Evolutionary conservation across 345 rosid genomes (phyloP), one percentile per base, ranked within the genome.

Genomic region (Eucalyptus sp.): DNA sequence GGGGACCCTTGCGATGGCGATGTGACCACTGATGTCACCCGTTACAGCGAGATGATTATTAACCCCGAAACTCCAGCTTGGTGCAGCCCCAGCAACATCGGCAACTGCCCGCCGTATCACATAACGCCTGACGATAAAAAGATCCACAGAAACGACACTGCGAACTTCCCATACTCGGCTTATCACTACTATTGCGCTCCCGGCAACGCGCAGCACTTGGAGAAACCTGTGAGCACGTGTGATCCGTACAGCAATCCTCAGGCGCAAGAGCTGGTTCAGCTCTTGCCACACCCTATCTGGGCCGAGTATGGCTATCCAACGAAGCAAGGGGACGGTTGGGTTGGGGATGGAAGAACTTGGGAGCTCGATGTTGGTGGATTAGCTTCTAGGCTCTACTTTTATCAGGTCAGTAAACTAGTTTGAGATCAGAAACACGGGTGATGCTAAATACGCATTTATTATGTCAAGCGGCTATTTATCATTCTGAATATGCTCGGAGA

Each of bases 161-260:
- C 43, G 37, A 92, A 93, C 41, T 95, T 95, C 90, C 95, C 97
- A 13, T 95, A 93, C 52, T 92, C 89, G 8, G 98, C 97, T 24
- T 95, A 94, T 87, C 98, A 96, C 76, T 93, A 92, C 86, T 95
- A 95, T 60, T 95, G 98, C 86, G 96, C 93, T 68, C 97, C 96
- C 5, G 96, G 95, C 31, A 95, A 93, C 89, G 98, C 93, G 24
- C 13, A 90, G 91, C 92, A 94, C 86, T 90, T 92, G 60, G 94
- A 93, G 91, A 27, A 91, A 48, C 95, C 94, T 13, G 92, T 89
- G 10, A 94, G 93, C 91, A 83, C 90, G 10, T 94, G 96, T 18
- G 98, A 96, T 90, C 92, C 98, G n/a, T 94, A 92, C 76, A 95
- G 97, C 89, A 95, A 96, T 91, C 98, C 98, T 87, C 96, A 94